Base-by-base conservation (phyloP, 331 rosid species). In the Quercus tomentella region DNA sequence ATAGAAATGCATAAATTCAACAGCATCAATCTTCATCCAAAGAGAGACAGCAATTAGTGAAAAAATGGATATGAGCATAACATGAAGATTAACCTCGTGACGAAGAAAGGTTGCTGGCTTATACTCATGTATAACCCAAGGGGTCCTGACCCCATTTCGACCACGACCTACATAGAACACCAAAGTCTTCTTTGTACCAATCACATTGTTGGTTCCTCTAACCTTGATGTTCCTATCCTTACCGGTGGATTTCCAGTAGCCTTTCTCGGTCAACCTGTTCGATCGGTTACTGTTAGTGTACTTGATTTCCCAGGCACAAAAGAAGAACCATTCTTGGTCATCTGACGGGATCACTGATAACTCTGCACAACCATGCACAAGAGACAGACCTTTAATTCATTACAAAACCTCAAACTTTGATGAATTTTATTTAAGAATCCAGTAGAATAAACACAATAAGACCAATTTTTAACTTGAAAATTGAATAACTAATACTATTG, bases 161-260 rank as follows among this genome's bases (percentile, higher is more conserved):
- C 22, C 72, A 56, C 72, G 77, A 6, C 92, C 91, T 6, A 1
- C 0, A 18, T 91, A 12, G 78, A 84, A 93, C 33, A 90, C 92
- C 69, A 93, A 72, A 31, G 87, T 88, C 86, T 86, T 90, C 87
- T 88, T 92, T 23, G 76, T 79, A 5, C 93, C 98, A 82, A 90
- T 87, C 58, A 82, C 75, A 5, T 7, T 55, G 57, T 56, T 82
- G n/a, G 68, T 80, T 63, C 73, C 82, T 12, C 33, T 56, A 7
- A 6, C 63, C 81, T 2, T 82, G 57, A 90, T 58, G 0, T 8
- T 3, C 12, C 87, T 66, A 9, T 86, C 91, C 6, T 11, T 56
- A 3, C 97, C 91, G 14, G 94, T 89, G 73, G 74, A 21, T 81
- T 93, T 91, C 98, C 98, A 93, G 65, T 2, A 91, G 1, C 98